Evolutionary conservation across 2,329 filamentous ascomycete species (phyloP), one percentile per base, ranked within the genome.

Genomic region (Talaromyces sp.): DNA sequence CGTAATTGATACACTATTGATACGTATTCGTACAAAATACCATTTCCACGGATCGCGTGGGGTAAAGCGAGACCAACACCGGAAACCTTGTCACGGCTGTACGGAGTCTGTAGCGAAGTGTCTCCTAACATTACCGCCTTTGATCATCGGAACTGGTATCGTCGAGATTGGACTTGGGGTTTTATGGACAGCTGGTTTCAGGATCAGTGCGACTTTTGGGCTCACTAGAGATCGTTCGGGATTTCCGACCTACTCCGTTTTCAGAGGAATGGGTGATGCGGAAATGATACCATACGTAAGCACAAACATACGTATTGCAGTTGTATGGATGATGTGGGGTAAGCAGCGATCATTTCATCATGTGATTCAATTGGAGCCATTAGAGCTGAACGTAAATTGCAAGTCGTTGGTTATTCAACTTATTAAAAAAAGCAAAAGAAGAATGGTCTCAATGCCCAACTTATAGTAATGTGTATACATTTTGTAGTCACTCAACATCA

Each of bases 241-340:
- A 37, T 56, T 56, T 22, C 52, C 52, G 52, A 56, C 37, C 31
- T 33, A 56, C 33, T 56, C 52, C 52, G 52, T 56, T 56, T 56
- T 56, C 52, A 56, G 52, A 56, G n/a, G 19, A 22, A 24, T 13
- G 27, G 24, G 27, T 8, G 31, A 56, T 37, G 37, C 52, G n/a
- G n/a, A 56, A 14, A 24, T 56, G 19, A 22, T 56, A 56, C 52
- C 33, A 33, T 37, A 19, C 22, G 31, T 37, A 35, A 31, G 27
- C 7, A 6, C 3, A 31, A 22, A 22, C 24, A 33, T 39, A 39
- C 9, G 14, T 10, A 19, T 2, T 3, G 8, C 33, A 35, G 2
- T n/a, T 35, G 24, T 22, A 13, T 24, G 33, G n/a, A 24, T 24
- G 50, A 56, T 56, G 52, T 56, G 52, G 52, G 52, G 52, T 56